phyloP scores from a whole-genome alignment of 768 basidiomycete species.

The Suillus variegatus region DNA sequence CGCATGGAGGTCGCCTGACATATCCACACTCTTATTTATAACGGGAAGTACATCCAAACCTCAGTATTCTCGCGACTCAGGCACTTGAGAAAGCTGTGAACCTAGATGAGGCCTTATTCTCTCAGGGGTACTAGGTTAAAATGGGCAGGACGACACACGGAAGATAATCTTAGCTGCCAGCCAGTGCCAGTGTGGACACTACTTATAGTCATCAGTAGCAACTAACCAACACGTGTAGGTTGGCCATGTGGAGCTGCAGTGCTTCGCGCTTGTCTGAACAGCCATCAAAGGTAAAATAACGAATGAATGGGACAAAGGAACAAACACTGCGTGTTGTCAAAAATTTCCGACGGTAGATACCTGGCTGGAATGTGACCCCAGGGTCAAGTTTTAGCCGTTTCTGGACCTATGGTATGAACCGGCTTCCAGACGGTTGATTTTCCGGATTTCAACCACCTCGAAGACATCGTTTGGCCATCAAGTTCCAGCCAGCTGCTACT shows the following conservation, averaged over 20 bases:
- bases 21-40: not conserved
- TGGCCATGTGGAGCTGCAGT: not conserved
- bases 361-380: no score
- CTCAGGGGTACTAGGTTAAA: not conserved
- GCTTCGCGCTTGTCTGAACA: not conserved
- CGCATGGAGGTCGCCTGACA: not conserved
- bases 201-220: not conserved
- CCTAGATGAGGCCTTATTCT: not conserved
- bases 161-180: not conserved
- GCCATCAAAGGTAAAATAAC: not conserved
- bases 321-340: no score
- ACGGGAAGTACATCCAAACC: not conserved
- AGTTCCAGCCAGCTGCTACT: no score
- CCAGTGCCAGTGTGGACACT: not conserved
- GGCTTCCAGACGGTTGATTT: no score
- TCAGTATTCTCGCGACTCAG: not conserved
- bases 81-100: not conserved
- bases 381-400: no score
- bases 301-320: not conserved
- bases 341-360: no score
- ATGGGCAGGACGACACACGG: not conserved
- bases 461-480: no score
- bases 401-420: no score
- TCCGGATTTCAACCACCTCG: no score
- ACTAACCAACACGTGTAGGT: not conserved